Base-by-base conservation (phyloP, 1,284 basidiomycete genomes). In the Moniliella sp. region DNA sequence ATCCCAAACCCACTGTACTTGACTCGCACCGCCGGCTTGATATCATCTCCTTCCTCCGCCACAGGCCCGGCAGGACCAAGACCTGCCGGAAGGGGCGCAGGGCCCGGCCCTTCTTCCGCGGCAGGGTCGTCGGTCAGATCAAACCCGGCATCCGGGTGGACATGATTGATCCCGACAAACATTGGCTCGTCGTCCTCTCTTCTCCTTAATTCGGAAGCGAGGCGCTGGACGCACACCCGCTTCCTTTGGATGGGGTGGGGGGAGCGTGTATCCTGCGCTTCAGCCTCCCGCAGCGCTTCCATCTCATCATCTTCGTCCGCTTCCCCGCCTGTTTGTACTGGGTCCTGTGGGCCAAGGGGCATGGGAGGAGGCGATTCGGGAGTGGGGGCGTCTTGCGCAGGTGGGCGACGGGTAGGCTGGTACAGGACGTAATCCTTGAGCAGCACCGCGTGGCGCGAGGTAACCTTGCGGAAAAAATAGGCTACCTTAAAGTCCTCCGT, bases 401-500 rank as follows among this genome's bases (percentile, higher is more conserved):
- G n/a, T n/a, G n/a, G n/a, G n/a, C n/a, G n/a, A n/a, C n/a, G n/a
- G n/a, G n/a, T n/a, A 7, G 21, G 21, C 8, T 23, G 8, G 21
- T 7, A 7, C 8, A 23, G 8, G 21, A 23, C 21, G 21, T 23
- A n/a, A 14, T 50, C 58, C 40, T 61, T 61, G 37, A 62, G 43
- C 14, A 64, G 35, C 4, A 64, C 62, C 11, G 55, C 57, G 31
- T 64, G 63, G 12, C 51, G 36, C 25, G 56, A 43, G n/a, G 39
- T 40, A 30, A 53, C 46, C 25, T 45, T 40, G 11, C 58, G 46
- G 38, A 64, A 64, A 38, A 60, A 64, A 44, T 58, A 64, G 2
- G 60, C 56, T 35, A 62, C 48, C 15, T 55, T 53, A 27, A 50
- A 62, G 33, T 50, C 50, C 42, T 50, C 34, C 4, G 33, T 23